phyloP scores from a whole-genome alignment of 768 basidiomycete genomes.

The Kwoniella botswanensis region DNA sequence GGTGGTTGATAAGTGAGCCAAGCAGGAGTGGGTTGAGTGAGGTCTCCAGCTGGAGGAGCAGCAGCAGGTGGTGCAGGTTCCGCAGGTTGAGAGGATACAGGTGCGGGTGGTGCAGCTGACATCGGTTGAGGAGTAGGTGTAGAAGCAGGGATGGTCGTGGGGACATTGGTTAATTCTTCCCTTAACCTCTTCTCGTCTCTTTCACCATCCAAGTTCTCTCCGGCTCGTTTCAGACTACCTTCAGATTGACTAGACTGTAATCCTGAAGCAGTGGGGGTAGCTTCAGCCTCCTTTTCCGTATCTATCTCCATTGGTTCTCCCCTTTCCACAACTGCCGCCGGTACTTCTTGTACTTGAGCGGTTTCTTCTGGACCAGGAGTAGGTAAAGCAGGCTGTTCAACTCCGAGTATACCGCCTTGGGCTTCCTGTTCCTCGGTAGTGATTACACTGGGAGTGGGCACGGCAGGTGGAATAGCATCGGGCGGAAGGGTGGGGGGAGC shows the following conservation, averaged over 20 bases:
- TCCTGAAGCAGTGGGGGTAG: not conserved
- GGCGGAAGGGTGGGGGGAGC: conserved; percentile 33
- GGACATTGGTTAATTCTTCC: conserved; percentile 27
- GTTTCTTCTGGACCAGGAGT: conserved; percentile 42
- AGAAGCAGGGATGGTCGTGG: conserved; percentile 32
- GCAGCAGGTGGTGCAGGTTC: conserved; percentile 42
- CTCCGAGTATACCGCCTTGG: conserved; percentile 10
- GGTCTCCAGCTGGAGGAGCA: conserved; percentile 30
- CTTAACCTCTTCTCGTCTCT: conserved; percentile 49
- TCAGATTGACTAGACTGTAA: conserved; percentile 25
- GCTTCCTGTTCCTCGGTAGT: conserved; percentile 29
- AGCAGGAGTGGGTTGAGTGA: conserved; percentile 29
- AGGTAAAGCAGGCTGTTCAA: conserved; percentile 48
- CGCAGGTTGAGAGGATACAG: conserved; percentile 25
- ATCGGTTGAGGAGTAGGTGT: conserved; percentile 54
- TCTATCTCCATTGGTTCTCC: conserved; percentile 46
- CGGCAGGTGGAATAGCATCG: conserved; percentile 43
- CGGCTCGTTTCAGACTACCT: conserved; percentile 43
- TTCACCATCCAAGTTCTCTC: conserved; percentile 40
- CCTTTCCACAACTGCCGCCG: conserved; percentile 53
- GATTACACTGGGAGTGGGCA: conserved; percentile 45
- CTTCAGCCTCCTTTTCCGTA: conserved; percentile 19
- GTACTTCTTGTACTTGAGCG: conserved; percentile 50
- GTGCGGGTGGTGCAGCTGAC: conserved; percentile 33
- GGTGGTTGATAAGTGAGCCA: conserved; percentile 48